These are phyloP conservation scores for Epichloe aotearoae DNA, from an alignment of 2,329 filamentous ascomycete species.

Conservation along the genomic window DNA sequence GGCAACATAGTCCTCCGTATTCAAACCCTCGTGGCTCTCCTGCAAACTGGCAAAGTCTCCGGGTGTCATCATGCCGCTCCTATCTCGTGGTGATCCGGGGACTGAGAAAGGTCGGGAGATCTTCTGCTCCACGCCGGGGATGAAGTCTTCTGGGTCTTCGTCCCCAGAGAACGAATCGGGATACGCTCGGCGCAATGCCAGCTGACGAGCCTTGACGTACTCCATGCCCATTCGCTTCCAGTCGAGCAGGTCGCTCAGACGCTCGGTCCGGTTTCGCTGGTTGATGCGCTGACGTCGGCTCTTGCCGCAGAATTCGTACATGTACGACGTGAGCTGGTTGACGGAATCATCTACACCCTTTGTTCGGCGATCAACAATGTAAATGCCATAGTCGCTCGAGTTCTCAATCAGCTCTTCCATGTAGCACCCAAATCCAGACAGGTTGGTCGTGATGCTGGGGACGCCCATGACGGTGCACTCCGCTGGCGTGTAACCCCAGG, in stretches of 20 bases:
- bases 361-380: conserved; percentile 89
- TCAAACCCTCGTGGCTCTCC: conserved; percentile 83
- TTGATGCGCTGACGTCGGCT: conserved; percentile 95
- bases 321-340: conserved; percentile 75
- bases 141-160: conserved; percentile 77
- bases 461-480: conserved; percentile 99
- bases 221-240: conserved; percentile 99
- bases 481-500: conserved; percentile 96
- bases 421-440: conserved; percentile 96
- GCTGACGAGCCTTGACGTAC: conserved; percentile 92
- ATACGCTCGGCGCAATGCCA: conserved; percentile 85
- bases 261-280: conserved; percentile 92
- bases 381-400: conserved; percentile 94
- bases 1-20: conserved; percentile 92
- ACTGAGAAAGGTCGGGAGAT: conserved; percentile 89
- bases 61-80: conserved; percentile 96
- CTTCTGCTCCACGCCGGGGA: conserved; percentile 87
- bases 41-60: conserved; percentile 95
- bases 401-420: conserved; percentile 99
- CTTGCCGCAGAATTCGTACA: conserved; percentile 91
- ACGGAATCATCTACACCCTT: conserved; percentile 97
- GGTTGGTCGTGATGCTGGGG: conserved; percentile 92
- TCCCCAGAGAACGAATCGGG: conserved; percentile 71
- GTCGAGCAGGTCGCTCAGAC: conserved; percentile 85
- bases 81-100: conserved; percentile 80